phyloP scores from a whole-genome alignment of 2,329 filamentous ascomycete genomes.

The Fusarium luffae region DNA sequence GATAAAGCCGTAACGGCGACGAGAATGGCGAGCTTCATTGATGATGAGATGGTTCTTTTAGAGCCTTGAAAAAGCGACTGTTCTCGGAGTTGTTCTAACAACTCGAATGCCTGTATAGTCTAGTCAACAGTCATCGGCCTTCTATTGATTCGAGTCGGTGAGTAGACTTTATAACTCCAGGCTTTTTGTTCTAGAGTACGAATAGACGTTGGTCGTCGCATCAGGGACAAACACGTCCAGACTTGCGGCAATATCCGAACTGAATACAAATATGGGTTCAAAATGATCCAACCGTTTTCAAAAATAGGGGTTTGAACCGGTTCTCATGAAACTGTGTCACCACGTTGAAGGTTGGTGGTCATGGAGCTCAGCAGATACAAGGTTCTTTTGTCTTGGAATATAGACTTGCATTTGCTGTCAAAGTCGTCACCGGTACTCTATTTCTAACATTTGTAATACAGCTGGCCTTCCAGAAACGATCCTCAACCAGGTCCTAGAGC shows the following conservation, averaged over 20 bases:
- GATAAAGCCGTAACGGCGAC: not conserved
- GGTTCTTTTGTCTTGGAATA: not conserved
- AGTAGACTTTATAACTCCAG: not conserved
- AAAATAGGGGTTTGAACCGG: not conserved
- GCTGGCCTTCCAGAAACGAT: not conserved
- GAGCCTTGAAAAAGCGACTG: fast-evolving
- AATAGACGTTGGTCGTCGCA: too few relatives aligned
- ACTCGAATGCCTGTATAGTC: too few relatives aligned
- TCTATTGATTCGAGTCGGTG: fast-evolving
- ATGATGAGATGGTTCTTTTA: not conserved
- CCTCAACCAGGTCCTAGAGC: not conserved
- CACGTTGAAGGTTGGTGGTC: not conserved
- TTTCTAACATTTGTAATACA: not conserved
- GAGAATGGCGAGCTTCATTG: constrained; percentile 1
- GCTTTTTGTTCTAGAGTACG: not conserved
- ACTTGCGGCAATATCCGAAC: not conserved
- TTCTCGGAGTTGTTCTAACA: too few relatives aligned
- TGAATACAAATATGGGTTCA: not conserved
- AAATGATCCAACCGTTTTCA: not conserved
- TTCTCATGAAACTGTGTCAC: not conserved
- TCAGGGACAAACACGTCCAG: fast-evolving
- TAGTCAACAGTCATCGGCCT: fast-evolving
- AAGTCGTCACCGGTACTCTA: fast-evolving
- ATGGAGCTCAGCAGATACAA: not conserved
- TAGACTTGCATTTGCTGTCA: fast-evolving